Conservation (phyloP, 768 basidiomycete species). For the Candolleomyces eurysporus region DNA sequence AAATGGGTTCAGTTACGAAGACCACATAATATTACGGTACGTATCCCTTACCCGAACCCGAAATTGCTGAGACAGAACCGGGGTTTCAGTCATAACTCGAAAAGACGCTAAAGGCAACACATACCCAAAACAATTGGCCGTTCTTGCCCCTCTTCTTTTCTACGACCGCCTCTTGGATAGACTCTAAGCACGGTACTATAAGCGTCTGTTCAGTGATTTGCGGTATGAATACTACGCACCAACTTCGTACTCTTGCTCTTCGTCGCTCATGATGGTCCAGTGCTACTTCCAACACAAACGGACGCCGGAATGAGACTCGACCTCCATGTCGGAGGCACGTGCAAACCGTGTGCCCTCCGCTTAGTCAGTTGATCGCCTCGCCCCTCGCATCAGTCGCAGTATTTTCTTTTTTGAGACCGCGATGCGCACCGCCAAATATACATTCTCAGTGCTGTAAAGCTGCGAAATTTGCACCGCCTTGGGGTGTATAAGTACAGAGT, state of each 20-base stretch:
- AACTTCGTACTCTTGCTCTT: conserved; percentile 11
- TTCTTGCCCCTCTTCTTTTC: conserved; percentile 40
- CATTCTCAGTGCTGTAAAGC: no score
- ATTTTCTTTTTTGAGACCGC: no score
- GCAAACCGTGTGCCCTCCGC: no score
- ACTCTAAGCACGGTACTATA: conserved; percentile 36
- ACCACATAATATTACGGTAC: background rate
- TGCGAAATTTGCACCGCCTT: no score
- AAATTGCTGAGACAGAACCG: conserved; percentile 43
- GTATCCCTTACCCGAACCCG: conserved; percentile 50
- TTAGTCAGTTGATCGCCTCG: no score
- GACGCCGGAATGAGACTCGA: no score
- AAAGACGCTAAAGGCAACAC: conserved; percentile 15
- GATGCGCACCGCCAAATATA: no score
- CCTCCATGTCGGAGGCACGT: no score
- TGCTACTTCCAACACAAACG: no score
- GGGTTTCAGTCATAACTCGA: conserved; percentile 6
- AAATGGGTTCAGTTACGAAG: background rate
- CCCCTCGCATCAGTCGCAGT: no score
- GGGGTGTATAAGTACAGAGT: no score
- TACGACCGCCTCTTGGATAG: conserved; percentile 51
- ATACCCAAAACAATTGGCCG: conserved; percentile 52
- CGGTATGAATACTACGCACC: background rate
- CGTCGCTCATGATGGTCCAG: conserved; percentile 6
- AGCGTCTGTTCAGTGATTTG: background rate